Evolutionary conservation across 2,329 filamentous ascomycete species (phyloP), one percentile per base, ranked within the genome.

Genomic region (Sporothrix sp.): DNA sequence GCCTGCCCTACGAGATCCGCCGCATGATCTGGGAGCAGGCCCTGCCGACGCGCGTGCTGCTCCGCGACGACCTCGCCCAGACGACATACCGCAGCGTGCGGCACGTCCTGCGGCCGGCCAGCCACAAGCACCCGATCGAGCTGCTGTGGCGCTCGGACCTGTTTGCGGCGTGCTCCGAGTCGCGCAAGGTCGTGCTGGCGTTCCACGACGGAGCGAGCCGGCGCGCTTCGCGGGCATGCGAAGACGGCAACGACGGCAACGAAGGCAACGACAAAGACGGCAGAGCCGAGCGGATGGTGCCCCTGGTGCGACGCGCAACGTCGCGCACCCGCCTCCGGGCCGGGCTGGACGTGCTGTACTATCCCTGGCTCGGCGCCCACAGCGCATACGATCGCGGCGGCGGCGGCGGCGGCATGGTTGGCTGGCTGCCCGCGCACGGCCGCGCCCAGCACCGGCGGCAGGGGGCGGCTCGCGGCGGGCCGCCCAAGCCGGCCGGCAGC

Each of bases 121-220:
- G 14, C 39, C 39, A 46, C 10, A 18, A 11, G 5, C 52, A 54
- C 43, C 36, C 54, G 7, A 7, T 51, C 10, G 33, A 54, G 7
- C 50, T 52, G 39, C 54, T 56, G 11, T 56, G 54, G 56, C 51
- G 50, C n/a, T 54, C 54, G 3, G 56, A 56, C 37, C 38, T 58
- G 11, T 58, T 56, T 18, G 36, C 55, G 7, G 40, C 37, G 10
- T 58, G 54, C 21, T 2, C 1, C 28, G 56, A 58, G n/a, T 35
- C 56, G 10, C 56, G 54, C 1, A 21, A 23, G 1, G 45, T 54
- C 3, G 56, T 55, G 11, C 44, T 51, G 40, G 33, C 36, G 0
- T 44, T 30, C 11, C 32, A 16, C 10, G 33, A 23, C 1, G 44
- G 16, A 11, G 13, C n/a, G 8, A 21, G n/a, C 8, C 30, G 32